phyloP scores from a whole-genome alignment of 2,329 filamentous ascomycete species.

The Zasmidium angulare region DNA sequence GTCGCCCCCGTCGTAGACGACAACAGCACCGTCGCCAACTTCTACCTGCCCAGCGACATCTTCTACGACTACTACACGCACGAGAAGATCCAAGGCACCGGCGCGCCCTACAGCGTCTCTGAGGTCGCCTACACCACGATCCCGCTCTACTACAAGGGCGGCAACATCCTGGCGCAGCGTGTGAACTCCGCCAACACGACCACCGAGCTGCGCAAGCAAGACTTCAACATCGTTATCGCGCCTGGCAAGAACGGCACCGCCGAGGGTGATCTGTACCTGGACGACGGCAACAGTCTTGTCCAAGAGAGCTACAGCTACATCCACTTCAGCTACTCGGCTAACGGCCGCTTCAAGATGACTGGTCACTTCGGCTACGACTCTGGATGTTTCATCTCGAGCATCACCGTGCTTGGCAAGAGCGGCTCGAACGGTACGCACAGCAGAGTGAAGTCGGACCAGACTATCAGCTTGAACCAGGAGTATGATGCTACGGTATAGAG shows the following conservation, averaged over 20 bases:
- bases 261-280: slow-evolving; percentile 68
- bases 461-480: slow-evolving; percentile 8
- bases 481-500: background rate
- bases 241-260: slow-evolving; percentile 63
- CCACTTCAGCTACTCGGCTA: slow-evolving; percentile 54
- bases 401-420: slow-evolving; percentile 51
- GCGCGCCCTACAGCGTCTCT: slow-evolving; percentile 43
- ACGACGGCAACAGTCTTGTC: slow-evolving; percentile 70
- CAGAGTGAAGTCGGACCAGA: slow-evolving; percentile 2
- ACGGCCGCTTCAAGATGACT: slow-evolving; percentile 15
- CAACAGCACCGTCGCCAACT: slow-evolving; percentile 52
- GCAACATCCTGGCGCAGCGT: slow-evolving; percentile 64
- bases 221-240: slow-evolving; percentile 72
- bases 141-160: slow-evolving; percentile 67
- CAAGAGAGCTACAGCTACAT: slow-evolving; percentile 59
- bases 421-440: background rate
- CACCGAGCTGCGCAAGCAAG: slow-evolving; percentile 61
- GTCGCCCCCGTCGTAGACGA: slow-evolving; percentile 57
- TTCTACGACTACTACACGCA: slow-evolving; percentile 64
- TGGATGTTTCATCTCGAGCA: slow-evolving; percentile 46
- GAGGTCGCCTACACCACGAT: slow-evolving; percentile 55
- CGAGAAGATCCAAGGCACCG: slow-evolving; percentile 46
- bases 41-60: slow-evolving; percentile 58
- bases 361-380: slow-evolving; percentile 42
- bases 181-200: slow-evolving; percentile 59